These are phyloP conservation scores for Pseudohalonectria lignicola DNA, from an alignment of 2,329 filamentous ascomycete species.

Conservation along the genomic window DNA sequence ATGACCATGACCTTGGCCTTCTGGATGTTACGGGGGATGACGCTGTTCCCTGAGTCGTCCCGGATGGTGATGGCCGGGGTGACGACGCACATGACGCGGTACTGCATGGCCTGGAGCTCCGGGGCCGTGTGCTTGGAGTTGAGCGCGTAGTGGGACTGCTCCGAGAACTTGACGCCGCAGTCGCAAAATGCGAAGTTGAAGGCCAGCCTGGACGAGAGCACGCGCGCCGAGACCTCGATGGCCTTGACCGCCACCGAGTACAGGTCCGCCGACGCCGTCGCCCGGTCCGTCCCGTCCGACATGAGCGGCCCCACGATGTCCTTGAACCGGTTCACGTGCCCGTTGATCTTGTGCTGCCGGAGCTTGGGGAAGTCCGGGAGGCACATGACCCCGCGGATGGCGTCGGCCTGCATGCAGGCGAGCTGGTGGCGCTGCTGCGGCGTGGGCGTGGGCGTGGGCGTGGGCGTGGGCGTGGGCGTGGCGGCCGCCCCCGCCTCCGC, in stretches of 20 bases:
- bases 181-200: slow-evolving; percentile 33
- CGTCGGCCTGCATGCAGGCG: slow-evolving; percentile 21
- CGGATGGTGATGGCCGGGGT: slow-evolving; percentile 43
- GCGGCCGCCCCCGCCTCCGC: background rate
- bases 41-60: slow-evolving; percentile 34
- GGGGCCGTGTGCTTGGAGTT: slow-evolving; percentile 25
- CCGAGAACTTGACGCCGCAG: slow-evolving; percentile 34
- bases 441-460: background rate
- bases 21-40: slow-evolving; percentile 30
- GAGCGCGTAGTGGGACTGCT: slow-evolving; percentile 33
- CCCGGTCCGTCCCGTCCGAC: slow-evolving; percentile 21
- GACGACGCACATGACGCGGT: slow-evolving; percentile 40
- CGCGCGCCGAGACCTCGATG: slow-evolving; percentile 33
- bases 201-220: slow-evolving; percentile 26
- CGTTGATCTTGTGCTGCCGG: slow-evolving; percentile 12
- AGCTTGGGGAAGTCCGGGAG: slow-evolving; percentile 14
- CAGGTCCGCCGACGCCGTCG: slow-evolving; percentile 29
- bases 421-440: slow-evolving; percentile 21
- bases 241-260: slow-evolving; percentile 26
- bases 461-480: background rate
- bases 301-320: slow-evolving; percentile 31
- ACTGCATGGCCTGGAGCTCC: slow-evolving; percentile 36
- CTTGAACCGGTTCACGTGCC: slow-evolving; percentile 13
- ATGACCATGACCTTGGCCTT: slow-evolving; percentile 38
- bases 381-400: slow-evolving; percentile 20